Evolutionary conservation across 2,329 filamentous ascomycete species (phyloP), one percentile per base, ranked within the genome.

Genomic region (Alternaria postmessia): DNA sequence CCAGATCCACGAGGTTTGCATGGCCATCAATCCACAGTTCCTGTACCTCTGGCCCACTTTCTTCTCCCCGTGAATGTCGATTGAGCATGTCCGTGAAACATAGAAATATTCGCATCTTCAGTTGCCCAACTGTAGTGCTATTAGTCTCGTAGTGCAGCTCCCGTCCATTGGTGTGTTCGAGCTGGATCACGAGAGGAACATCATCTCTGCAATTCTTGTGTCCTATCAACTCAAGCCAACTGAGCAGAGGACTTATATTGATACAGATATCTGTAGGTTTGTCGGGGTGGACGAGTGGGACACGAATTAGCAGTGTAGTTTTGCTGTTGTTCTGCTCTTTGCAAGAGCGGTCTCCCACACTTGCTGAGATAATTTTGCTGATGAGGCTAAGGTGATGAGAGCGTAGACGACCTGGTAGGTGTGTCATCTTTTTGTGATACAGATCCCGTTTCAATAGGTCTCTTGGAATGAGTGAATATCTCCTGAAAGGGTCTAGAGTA

Each of bases 301-400:
- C 18, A 24, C 20, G 28, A 18, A 49, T 12, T 5, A 49, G 20
- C 4, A 46, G 8, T 18, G 30, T 39, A 3, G 36, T 30, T 9
- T 2, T n/a, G 18, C 2, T 14, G 1, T 14, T 39, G n/a, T 34
- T 0, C 6, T 49, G n/a, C 6, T 34, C 14, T 49, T 24, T 0
- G 0, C n/a, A 1, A 2, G 4, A 14, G 4, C 5, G 36, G 3
- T 7, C n/a, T 18, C 9, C 3, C 7, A 7, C 16, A 0, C 7
- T 24, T 24, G 1, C 22, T 24, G 1, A 1, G 3, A 38, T 18
- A 3, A 38, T n/a, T 3, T 38, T n/a, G 3, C 16, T 18, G 36
- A 9, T 9, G 16, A 38, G 36, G 8, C 36, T 6, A 22, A 22
- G 3, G 6, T 24, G 0, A 2, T 2, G 24, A 24, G 24, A 0